Conservation (phyloP, 208 protist genomes). For the Trypanosoma avium region DNA sequence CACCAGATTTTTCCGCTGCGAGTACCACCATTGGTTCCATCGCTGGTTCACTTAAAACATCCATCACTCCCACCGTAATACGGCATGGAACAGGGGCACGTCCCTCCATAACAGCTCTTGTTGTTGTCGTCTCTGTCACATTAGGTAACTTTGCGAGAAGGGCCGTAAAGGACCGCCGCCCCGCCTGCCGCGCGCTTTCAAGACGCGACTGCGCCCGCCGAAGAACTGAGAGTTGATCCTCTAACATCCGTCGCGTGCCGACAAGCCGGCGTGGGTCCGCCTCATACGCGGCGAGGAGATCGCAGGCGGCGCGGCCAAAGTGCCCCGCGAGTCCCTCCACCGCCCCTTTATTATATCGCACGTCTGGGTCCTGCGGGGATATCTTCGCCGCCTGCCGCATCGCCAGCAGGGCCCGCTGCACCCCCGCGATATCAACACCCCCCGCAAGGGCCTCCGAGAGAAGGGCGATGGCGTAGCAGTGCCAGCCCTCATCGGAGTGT, state of each 20-base stretch:
- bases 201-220: constrained; percentile 40
- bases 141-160: constrained; percentile 27
- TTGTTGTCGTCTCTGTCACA: constrained; percentile 16
- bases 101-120: constrained; percentile 9
- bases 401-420: constrained; percentile 45
- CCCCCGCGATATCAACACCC: constrained; percentile 45
- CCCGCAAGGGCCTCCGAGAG: constrained; percentile 59
- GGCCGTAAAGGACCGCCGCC: constrained; percentile 57
- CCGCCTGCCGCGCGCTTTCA: constrained; percentile 43
- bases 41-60: constrained; percentile 60
- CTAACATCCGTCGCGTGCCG: constrained; percentile 40
- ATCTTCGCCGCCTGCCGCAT: constrained; percentile 60
- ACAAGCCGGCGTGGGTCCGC: constrained; percentile 59
- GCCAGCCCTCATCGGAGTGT: constrained; percentile 63
- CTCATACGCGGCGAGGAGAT: constrained; percentile 51
- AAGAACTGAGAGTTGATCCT: constrained; percentile 54
- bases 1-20: constrained; percentile 38
- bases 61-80: constrained; percentile 46
- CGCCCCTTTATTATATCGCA: constrained; percentile 79
- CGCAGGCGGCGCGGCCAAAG: constrained; percentile 56
- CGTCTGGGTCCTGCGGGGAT: constrained; percentile 56
- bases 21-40: constrained; percentile 72
- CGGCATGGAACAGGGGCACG: constrained; percentile 6
- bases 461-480: constrained; percentile 63
- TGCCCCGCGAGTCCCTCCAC: constrained; percentile 71